Conservation (phyloP, 805 yeast species). For the Cyberlindnera galapagoensis region DNA sequence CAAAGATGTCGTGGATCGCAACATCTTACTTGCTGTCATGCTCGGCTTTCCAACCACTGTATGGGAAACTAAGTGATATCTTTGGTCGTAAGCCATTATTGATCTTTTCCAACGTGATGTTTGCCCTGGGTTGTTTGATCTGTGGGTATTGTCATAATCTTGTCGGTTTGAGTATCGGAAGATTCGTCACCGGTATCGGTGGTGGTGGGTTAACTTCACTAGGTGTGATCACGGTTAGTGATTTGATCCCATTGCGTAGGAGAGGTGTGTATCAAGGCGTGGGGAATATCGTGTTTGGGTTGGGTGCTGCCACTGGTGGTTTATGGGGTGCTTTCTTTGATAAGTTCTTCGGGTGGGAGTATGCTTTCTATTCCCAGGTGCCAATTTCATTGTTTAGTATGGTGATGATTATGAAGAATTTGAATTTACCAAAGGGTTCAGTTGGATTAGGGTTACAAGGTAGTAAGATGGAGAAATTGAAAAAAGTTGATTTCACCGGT, state of each 20-base stretch:
- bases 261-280: conserved; percentile 78
- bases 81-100: conserved; percentile 49
- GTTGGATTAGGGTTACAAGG: conserved; percentile 48
- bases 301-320: conserved; percentile 74
- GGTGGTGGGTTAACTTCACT: conserved; percentile 80
- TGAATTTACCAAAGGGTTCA: conserved; percentile 40
- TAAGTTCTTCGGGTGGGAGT: conserved; percentile 57
- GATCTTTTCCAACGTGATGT: conserved; percentile 30
- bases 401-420: conserved; percentile 29
- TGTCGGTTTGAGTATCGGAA: conserved; percentile 37
- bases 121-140: conserved; percentile 38
- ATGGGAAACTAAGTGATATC: conserved; percentile 58
- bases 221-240: conserved; percentile 66
- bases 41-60: conserved; percentile 61
- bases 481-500: conserved; percentile 63
- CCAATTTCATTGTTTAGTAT: conserved; percentile 43
- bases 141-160: conserved; percentile 26
- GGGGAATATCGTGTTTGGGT: conserved; percentile 64
- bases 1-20: conserved; percentile 61
- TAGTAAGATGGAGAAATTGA: conserved; percentile 37
- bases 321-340: conserved; percentile 52
- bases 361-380: conserved; percentile 47
- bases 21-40: conserved; percentile 57
- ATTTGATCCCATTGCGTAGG: conserved; percentile 66
- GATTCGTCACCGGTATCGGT: conserved; percentile 74